Conservation (phyloP, 352 stramenopile species). For the Thraustochytrium sp. region DNA sequence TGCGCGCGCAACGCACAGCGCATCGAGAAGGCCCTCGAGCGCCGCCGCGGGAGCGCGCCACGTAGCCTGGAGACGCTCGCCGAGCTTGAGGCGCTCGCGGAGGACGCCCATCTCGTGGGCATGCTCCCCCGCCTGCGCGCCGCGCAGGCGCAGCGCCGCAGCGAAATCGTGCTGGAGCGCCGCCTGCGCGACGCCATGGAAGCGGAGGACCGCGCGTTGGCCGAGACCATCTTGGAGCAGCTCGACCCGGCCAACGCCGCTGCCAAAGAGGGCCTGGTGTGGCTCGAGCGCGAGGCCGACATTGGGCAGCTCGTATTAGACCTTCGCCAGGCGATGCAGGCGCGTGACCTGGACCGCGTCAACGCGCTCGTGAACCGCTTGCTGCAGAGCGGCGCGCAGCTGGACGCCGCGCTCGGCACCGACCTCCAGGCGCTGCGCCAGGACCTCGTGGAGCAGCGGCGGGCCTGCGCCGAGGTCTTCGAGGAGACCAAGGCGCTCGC, state of each 20-base stretch:
- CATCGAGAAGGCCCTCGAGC: background rate
- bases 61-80: background rate
- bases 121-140: background rate
- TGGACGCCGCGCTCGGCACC: background rate
- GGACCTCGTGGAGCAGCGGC: background rate
- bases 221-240: background rate
- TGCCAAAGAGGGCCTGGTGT: background rate
- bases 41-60: no score
- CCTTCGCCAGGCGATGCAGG: background rate
- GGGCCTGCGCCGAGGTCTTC: background rate
- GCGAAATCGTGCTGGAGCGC: background rate
- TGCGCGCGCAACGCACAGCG: no score
- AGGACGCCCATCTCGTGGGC: background rate
- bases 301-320: background rate
- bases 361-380: conserved; percentile 49
- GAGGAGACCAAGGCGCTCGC: background rate
- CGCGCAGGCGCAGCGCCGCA: background rate
- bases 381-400: conserved; percentile 46
- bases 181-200: background rate
- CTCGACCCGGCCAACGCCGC: background rate
- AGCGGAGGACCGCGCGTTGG: background rate
- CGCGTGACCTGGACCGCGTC: conserved; percentile 47
- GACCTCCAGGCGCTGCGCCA: background rate
- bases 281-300: background rate
- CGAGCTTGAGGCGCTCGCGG: background rate